Percentiles rank a stretch among this genome's conserved stretches.
Conservation (phyloP, 805 yeast genomes). For the Kodamaea restingae region DNA sequence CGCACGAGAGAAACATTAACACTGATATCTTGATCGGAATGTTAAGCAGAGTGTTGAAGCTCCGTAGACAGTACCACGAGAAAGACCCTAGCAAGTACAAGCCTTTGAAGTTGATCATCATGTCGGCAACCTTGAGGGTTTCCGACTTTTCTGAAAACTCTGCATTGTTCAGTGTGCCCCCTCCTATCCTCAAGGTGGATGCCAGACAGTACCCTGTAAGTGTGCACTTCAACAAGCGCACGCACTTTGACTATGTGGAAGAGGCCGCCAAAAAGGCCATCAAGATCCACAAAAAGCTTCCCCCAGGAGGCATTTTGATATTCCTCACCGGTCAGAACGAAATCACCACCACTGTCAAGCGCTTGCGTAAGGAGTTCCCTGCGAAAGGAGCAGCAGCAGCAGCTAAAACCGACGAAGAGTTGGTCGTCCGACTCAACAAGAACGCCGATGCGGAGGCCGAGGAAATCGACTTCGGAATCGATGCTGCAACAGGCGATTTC, state of each 20-base stretch:
- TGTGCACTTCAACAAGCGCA: conserved; percentile 79
- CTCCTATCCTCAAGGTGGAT: conserved; percentile 85
- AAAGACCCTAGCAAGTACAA: conserved; percentile 46
- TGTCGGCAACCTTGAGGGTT: conserved; percentile 97
- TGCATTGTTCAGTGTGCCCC: conserved; percentile 61
- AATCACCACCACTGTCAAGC: conserved; percentile 70
- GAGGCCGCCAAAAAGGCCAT: conserved; percentile 83
- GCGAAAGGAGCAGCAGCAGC: conserved; percentile 17
- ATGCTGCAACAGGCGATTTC: conserved; percentile 32
- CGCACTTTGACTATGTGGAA: conserved; percentile 73
- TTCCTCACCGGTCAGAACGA: conserved; percentile 96
- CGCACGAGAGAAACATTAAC: conserved; percentile 94
- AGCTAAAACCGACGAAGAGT: conserved; percentile 22
- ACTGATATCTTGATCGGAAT: conserved; percentile 95
- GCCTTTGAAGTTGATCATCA: conserved; percentile 78
- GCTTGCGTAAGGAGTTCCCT: conserved; percentile 66
- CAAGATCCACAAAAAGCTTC: conserved; percentile 80
- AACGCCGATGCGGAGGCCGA: conserved; percentile 79
- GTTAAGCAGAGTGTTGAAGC: conserved; percentile 76
- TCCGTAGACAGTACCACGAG: conserved; percentile 54
- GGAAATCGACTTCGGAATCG: conserved; percentile 72
- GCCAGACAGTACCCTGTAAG: conserved; percentile 95
- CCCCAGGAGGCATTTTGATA: conserved; percentile 90
- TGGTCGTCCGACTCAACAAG: conserved; percentile 44
- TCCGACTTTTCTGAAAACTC: conserved; percentile 86